A percentile compares a stretch with the other conserved stretches of the same genome.
These are phyloP conservation scores for Macrophomina phaseolina DNA, from an alignment of 2,329 filamentous ascomycete genomes.

Conservation along the genomic window DNA sequence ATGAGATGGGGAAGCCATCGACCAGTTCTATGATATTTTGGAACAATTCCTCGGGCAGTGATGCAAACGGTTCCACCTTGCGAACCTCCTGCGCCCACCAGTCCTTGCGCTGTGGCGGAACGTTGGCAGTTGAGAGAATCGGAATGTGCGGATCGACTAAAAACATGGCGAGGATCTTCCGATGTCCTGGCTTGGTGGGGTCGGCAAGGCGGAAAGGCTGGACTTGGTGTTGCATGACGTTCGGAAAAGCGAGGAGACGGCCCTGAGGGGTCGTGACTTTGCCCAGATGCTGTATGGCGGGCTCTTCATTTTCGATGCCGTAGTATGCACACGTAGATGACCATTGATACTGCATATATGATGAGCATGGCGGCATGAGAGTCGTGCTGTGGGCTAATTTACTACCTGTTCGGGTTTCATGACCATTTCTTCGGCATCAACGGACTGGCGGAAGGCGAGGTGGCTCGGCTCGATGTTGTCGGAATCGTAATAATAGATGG, in stretches of 20 bases:
- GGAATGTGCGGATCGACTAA: conserved; percentile 62
- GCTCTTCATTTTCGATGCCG: conserved; percentile 45
- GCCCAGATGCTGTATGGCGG: conserved; percentile 54
- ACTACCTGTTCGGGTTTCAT: conserved; percentile 25
- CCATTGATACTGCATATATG: conserved; percentile 32
- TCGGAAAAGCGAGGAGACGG: conserved; percentile 63
- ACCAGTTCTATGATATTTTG: conserved; percentile 17
- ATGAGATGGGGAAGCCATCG: conserved; percentile 27
- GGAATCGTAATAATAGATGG: conserved; percentile 66
- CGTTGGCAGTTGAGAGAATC: conserved; percentile 57
- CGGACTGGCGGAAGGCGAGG: conserved; percentile 56
- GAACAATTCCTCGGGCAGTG: not conserved
- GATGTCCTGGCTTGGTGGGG: conserved; percentile 58
- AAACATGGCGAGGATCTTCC: conserved; percentile 63
- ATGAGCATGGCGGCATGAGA: not conserved
- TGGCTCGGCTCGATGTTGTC: conserved; percentile 63
- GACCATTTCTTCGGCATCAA: conserved; percentile 24
- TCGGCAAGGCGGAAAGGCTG: conserved; percentile 58
- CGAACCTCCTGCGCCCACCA: conserved; percentile 49
- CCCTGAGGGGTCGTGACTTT: conserved; percentile 54
- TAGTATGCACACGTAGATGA: conserved; percentile 43
- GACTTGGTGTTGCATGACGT: conserved; percentile 58
- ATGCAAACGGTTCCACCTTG: not conserved
- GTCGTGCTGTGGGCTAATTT: not conserved
- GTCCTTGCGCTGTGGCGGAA: conserved; percentile 57